Evolutionary conservation across 2,329 filamentous ascomycete genomes (phyloP).

Genomic region (Didymella exigua): DNA sequence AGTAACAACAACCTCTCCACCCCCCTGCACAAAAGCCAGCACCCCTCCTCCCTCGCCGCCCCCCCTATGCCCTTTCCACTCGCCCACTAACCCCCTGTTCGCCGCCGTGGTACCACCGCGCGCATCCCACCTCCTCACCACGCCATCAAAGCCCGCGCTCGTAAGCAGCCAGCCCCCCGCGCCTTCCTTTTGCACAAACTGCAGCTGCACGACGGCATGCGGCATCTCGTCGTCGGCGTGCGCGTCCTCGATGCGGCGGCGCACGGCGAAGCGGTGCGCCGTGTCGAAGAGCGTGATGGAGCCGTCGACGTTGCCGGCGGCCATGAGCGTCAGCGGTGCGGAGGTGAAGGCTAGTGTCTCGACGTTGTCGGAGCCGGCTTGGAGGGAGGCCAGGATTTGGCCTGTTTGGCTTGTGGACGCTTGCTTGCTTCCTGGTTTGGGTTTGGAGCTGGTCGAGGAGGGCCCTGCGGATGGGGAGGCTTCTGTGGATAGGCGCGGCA

Average conservation of each 20-base stretch:
- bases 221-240: slow-evolving; percentile 75
- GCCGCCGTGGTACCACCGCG: slow-evolving; percentile 70
- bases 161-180: slow-evolving; percentile 72
- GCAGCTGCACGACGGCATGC: slow-evolving; percentile 89
- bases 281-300: slow-evolving; percentile 86
- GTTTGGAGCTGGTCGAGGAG: slow-evolving; percentile 51
- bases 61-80: slow-evolving; percentile 89
- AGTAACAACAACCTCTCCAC: slow-evolving; percentile 78
- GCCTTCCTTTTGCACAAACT: slow-evolving; percentile 69
- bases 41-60: slow-evolving; percentile 87
- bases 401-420: slow-evolving; percentile 61
- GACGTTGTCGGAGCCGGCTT: slow-evolving; percentile 78
- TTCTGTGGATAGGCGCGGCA: slow-evolving; percentile 66
- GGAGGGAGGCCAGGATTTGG: slow-evolving; percentile 80
- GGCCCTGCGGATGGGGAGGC: slow-evolving; percentile 46
- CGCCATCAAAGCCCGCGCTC: slow-evolving; percentile 89
- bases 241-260: slow-evolving; percentile 78
- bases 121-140: slow-evolving; percentile 85
- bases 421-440: slow-evolving; percentile 56
- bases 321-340: slow-evolving; percentile 65
- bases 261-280: slow-evolving; percentile 82
- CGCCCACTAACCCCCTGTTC: slow-evolving; percentile 73
- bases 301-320: slow-evolving; percentile 68
- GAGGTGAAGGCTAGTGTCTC: slow-evolving; percentile 74
- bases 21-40: slow-evolving; percentile 83